Evolutionary conservation across 768 basidiomycete genomes (phyloP).

Genomic region (Omphalotus guepiniiformis): DNA sequence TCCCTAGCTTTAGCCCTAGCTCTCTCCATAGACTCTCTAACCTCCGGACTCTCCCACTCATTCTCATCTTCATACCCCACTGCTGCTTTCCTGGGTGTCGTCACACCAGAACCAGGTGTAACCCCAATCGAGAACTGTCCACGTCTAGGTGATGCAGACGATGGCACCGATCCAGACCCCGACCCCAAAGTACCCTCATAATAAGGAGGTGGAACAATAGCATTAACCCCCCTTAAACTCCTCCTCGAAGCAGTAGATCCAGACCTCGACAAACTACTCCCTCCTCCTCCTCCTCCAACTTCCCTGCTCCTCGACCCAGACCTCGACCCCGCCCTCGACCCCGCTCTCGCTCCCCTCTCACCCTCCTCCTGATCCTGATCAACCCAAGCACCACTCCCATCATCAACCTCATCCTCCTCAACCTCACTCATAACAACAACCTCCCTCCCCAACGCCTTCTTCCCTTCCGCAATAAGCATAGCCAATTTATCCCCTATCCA

Average conservation of each 20-base stretch:
- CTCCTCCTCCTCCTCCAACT: constrained; percentile 1
- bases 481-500: constrained; percentile 74
- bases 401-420: constrained; percentile 73
- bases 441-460: constrained; percentile 71
- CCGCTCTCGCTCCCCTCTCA: background rate
- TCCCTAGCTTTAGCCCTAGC: constrained; percentile 40
- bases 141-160: constrained; percentile 21
- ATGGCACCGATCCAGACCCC: constrained; percentile 22
- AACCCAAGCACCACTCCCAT: constrained; percentile 72
- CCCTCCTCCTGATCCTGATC: constrained; percentile 44
- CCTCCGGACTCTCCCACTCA: constrained; percentile 58
- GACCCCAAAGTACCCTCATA: constrained; percentile 12
- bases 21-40: constrained; percentile 67
- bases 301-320: background rate
- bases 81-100: constrained; percentile 11
- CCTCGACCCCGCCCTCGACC: no score
- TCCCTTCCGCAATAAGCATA: constrained; percentile 72
- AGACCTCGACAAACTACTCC: background rate
- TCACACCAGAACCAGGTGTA: constrained; percentile 17
- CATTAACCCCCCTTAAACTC: constrained; percentile 5
- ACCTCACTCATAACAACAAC: constrained; percentile 74
- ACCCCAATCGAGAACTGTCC: constrained; percentile 20
- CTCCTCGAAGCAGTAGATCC: constrained; percentile 17
- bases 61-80: constrained; percentile 42
- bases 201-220: constrained; percentile 12